These are phyloP conservation scores for Hypoxylon fragiforme DNA, from an alignment of 495 filamentous ascomycete genomes.

Conservation along the genomic window DNA sequence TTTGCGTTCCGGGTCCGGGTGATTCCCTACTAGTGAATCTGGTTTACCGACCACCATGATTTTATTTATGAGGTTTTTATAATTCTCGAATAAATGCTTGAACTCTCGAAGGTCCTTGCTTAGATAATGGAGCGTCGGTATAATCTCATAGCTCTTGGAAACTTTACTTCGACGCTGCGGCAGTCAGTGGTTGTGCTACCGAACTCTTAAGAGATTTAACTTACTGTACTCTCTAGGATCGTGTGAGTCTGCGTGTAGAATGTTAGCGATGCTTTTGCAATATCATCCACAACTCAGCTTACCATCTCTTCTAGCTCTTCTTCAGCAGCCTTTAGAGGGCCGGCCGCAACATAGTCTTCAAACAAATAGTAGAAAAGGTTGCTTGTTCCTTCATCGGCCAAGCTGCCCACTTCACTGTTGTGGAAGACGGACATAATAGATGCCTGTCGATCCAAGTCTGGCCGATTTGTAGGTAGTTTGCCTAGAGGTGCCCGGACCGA, in stretches of 20 bases:
- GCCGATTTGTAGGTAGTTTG: conserved; percentile 31
- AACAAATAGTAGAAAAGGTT: conserved; percentile 86
- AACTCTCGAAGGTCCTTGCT: conserved; percentile 75
- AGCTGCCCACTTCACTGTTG: conserved; percentile 24
- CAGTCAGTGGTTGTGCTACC: conserved; percentile 5
- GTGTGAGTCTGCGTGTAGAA: conserved; percentile 27
- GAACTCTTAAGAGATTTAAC: conserved; percentile 1
- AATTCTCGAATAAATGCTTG: conserved; percentile 77
- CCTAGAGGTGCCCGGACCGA: conserved; percentile 40
- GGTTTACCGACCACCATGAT: conserved; percentile 45
- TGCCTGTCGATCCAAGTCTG: conserved; percentile 38
- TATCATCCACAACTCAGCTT: conserved; percentile 39
- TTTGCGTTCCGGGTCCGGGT: conserved; percentile 37
- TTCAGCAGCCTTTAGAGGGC: conserved; percentile 64
- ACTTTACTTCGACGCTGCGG: conserved; percentile 29
- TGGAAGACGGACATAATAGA: conserved; percentile 23
- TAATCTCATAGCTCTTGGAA: conserved; percentile 42
- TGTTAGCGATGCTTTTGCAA: conserved; percentile 9
- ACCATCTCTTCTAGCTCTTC: conserved; percentile 78
- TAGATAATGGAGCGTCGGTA: conserved; percentile 53
- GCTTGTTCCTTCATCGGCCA: conserved; percentile 65
- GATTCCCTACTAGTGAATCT: conserved; percentile 23
- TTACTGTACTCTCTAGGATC: conserved; percentile 35
- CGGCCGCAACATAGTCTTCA: conserved; percentile 64
- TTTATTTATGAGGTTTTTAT: conserved; percentile 75